Percentiles rank a stretch among this genome's conserved stretches.
These are phyloP conservation scores for Rugosomyces carneus DNA, from an alignment of 1,284 basidiomycete genomes.

Conservation along the genomic window DNA sequence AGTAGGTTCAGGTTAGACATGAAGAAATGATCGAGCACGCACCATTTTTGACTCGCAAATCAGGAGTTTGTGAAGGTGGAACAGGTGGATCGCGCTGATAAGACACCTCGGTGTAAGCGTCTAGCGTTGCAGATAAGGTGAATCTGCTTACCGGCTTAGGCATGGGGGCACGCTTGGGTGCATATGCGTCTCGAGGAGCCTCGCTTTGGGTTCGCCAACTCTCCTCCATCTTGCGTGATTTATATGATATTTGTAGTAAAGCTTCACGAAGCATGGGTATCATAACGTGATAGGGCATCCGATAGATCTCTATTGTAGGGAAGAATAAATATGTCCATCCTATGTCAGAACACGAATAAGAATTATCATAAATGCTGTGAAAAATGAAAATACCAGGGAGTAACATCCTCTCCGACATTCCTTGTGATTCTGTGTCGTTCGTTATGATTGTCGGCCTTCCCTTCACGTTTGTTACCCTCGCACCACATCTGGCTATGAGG, in stretches of 20 bases:
- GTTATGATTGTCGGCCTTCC: slow-evolving; percentile 23
- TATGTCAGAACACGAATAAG: slow-evolving; percentile 14
- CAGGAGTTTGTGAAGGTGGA: too few species aligned
- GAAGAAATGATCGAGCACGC: too few species aligned
- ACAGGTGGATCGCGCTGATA: too few species aligned
- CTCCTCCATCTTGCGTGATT: slow-evolving; percentile 24
- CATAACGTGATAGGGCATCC: slow-evolving; percentile 37
- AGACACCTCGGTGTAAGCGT: too few species aligned
- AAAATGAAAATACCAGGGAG: slow-evolving; percentile 27
- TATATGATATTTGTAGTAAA: slow-evolving; percentile 20
- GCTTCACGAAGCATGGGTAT: slow-evolving; percentile 27
- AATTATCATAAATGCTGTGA: neutral
- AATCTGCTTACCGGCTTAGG: too few species aligned
- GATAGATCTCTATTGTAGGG: slow-evolving; percentile 32
- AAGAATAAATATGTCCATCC: slow-evolving; percentile 42
- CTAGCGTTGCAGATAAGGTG: too few species aligned
- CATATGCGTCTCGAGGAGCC: too few species aligned
- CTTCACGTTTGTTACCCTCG: slow-evolving; percentile 22
- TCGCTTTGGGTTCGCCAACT: too few species aligned
- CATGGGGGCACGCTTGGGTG: too few species aligned
- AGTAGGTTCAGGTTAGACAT: too few species aligned
- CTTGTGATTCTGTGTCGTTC: slow-evolving; percentile 17
- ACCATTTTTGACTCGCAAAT: too few species aligned
- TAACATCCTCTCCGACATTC: slow-evolving; percentile 26
- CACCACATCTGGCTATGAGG: slow-evolving; percentile 35